phyloP scores from a whole-genome alignment of 2,329 filamentous ascomycete genomes.

The Monilinia aucupariae region DNA sequence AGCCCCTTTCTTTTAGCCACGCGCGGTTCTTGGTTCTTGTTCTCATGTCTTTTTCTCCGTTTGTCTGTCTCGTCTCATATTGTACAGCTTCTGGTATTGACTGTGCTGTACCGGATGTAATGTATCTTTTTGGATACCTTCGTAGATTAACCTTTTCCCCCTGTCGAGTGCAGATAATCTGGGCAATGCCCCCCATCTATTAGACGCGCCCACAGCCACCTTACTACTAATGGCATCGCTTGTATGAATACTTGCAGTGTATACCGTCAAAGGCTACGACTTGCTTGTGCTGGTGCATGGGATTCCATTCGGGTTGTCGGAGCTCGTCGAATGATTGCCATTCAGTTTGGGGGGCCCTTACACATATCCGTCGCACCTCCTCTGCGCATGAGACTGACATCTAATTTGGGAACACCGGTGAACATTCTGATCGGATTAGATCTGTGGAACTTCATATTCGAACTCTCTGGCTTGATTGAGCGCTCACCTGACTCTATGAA shows the following conservation, averaged over 20 bases:
- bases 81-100: background rate
- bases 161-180: constrained; percentile 13
- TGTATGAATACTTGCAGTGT: constrained; percentile 4
- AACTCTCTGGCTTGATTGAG: background rate
- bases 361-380: too few relatives aligned
- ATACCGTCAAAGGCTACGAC: constrained; percentile 1
- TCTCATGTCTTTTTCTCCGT: background rate
- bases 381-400: constrained; percentile 1
- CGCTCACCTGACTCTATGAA: background rate
- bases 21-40: background rate
- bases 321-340: constrained; percentile 4
- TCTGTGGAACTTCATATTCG: constrained; percentile 3
- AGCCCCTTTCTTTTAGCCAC: constrained; percentile 8
- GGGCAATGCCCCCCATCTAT: constrained; percentile 3
- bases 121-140: background rate
- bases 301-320: background rate
- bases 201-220: constrained; percentile 15
- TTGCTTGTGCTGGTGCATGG: constrained; percentile 10
- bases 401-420: constrained; percentile 18
- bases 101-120: too few relatives aligned
- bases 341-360: constrained; percentile 6
- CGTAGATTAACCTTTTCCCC: background rate
- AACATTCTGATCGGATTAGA: constrained; percentile 6
- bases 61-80: too few relatives aligned
- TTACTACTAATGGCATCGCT: constrained; percentile 10